These are phyloP conservation scores for Apophysomyces ossiformis DNA, from an alignment of 371 early-diverging fungal species.

Conservation along the genomic window DNA sequence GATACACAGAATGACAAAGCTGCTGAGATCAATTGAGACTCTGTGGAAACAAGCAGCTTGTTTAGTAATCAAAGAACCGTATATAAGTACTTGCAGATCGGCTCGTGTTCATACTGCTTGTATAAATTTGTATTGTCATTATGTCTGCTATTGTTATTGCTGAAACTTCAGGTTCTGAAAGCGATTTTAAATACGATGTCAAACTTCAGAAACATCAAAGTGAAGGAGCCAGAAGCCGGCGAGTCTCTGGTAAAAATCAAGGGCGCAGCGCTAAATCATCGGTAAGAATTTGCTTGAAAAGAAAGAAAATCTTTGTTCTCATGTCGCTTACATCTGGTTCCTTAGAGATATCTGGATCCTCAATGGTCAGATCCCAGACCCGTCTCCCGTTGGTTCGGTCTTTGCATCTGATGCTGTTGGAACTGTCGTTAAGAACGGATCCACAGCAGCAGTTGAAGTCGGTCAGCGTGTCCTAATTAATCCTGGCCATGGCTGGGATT, in stretches of 20 bases:
- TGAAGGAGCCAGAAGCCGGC: slow-evolving; percentile 18
- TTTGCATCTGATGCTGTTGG: slow-evolving; percentile 70
- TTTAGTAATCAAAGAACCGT: too few relatives aligned
- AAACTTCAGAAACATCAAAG: slow-evolving; percentile 22
- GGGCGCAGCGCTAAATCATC: slow-evolving; percentile 74
- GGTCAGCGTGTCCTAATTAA: slow-evolving; percentile 59
- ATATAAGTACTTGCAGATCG: too few relatives aligned
- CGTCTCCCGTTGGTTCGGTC: slow-evolving; percentile 48
- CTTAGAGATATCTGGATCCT: slow-evolving; percentile 66
- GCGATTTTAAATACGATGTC: slow-evolving; percentile 27
- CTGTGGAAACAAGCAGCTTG: too few relatives aligned
- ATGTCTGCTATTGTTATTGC: slow-evolving; percentile 23
- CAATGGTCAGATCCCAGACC: slow-evolving; percentile 51
- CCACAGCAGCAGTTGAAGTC: slow-evolving; percentile 13
- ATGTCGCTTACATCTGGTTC: not conserved
- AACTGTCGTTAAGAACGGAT: slow-evolving; percentile 34
- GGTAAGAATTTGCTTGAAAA: slow-evolving; percentile 29
- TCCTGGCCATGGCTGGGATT: slow-evolving; percentile 64
- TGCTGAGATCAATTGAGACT: too few relatives aligned
- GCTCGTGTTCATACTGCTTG: too few relatives aligned
- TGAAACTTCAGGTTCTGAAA: slow-evolving; percentile 10
- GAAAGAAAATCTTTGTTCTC: not conserved
- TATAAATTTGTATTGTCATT: too few relatives aligned
- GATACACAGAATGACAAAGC: too few relatives aligned
- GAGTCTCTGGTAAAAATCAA: slow-evolving; percentile 61